Base-by-base conservation (phyloP, 2,329 filamentous ascomycete genomes). In the Penicillium freii region DNA sequence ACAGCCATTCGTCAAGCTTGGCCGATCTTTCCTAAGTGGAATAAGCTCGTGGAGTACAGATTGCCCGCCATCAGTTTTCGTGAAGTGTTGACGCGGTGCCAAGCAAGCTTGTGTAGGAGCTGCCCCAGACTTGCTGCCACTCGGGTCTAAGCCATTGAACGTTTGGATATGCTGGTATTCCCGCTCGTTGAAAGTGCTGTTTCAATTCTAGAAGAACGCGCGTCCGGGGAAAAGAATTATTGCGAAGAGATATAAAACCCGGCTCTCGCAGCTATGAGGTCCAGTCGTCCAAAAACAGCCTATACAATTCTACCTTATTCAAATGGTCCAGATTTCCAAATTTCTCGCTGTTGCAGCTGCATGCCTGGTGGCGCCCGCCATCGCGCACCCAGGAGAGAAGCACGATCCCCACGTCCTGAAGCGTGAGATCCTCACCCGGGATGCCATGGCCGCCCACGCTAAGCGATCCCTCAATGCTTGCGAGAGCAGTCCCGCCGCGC, bases 301-400 rank as follows among this genome's bases (percentile, higher is more conserved):
- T 9, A 13, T 10, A 21, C 21, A 17, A 25, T 33, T 34, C 10
- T 33, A 5, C 11, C 38, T 40, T n/a, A 39, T 19, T 29, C 44
- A 60, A 23, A 66, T 66, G 62, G 58, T 64, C 27, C 58, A 62
- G 23, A 21, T 73, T 40, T 66, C 66, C 43, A 69, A 71, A 43
- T 45, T 73, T 39, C 62, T 75, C 21, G 60, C 68, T 44, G 57
- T 74, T 17, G 68, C 63, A 38, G 71, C 71, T 5, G 68, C 69
- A 42, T 65, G 59, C 44, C 49, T 67, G 45, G 63, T 60, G 23
- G 64, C 69, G 3, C 61, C 72, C 10, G 64, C 62, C 23, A 59
- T 70, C 27, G 69, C 69, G 39, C 69, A 71, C 44, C 69, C 69
- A 0, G 69, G 69, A n/a, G 69, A 72, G 55, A 68, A 71, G 40